Conservation (phyloP, 2,329 filamentous ascomycete species). For the Sarocladium strictum region DNA sequence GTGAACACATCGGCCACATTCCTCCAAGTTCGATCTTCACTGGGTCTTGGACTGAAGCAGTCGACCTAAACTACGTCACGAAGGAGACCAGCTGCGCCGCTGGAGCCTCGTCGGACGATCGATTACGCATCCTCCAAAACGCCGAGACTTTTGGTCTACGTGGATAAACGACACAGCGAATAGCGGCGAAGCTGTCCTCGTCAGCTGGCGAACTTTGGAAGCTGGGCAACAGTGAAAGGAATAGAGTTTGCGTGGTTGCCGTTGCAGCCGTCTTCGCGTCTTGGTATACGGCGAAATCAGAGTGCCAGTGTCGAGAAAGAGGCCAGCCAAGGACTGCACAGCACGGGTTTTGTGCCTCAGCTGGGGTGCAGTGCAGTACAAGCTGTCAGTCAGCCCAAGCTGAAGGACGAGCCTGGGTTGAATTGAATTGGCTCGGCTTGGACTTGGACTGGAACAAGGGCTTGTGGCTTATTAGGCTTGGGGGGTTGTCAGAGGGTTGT, state of each 20-base stretch:
- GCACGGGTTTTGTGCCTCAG: too few relatives aligned
- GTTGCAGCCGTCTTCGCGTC: not conserved
- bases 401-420: too few relatives aligned
- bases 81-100: not conserved
- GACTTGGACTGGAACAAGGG: too few relatives aligned
- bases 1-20: too few relatives aligned
- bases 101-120: not conserved
- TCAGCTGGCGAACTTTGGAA: not conserved
- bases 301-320: too few relatives aligned
- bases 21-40: too few relatives aligned
- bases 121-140: not conserved
- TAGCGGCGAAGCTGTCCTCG: not conserved
- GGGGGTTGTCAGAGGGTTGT: conserved; percentile 1
- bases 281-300: too few relatives aligned
- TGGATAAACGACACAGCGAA: not conserved
- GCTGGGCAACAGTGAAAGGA: not conserved
- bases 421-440: too few relatives aligned
- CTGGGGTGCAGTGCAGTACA: too few relatives aligned
- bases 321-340: too few relatives aligned
- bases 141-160: not conserved
- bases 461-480: not conserved
- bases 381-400: not conserved
- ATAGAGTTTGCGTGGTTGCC: conserved; percentile 5
- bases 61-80: conserved; percentile 5
- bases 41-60: too few relatives aligned